phyloP scores from a whole-genome alignment of 257 asterid species.

The Hygrophila difformis region DNA sequence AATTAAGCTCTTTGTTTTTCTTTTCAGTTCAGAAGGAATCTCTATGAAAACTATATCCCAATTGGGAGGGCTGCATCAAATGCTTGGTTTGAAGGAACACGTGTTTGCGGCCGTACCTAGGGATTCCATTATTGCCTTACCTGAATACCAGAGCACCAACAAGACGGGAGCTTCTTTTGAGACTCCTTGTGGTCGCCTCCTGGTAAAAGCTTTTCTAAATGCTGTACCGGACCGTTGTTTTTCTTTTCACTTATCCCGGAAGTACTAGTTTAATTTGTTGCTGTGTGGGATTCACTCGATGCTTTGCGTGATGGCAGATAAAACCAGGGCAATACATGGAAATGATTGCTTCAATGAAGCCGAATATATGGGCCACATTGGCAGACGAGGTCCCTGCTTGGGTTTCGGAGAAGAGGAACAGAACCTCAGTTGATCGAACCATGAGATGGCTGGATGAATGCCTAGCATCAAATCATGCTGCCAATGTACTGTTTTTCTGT shows the following conservation, averaged over 20 bases:
- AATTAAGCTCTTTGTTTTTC: no score
- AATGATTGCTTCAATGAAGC: slow-evolving; percentile 68
- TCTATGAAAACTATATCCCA: slow-evolving; percentile 54
- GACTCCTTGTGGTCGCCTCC: slow-evolving; percentile 75
- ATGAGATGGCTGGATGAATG: slow-evolving; percentile 89
- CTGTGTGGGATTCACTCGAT: background rate
- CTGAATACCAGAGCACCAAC: slow-evolving; percentile 54
- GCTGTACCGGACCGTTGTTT: background rate
- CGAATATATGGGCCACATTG: slow-evolving; percentile 72
- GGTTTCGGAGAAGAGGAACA: slow-evolving; percentile 82
- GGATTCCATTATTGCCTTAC: slow-evolving; percentile 66
- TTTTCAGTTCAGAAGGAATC: slow-evolving; percentile 63
- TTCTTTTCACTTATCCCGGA: background rate
- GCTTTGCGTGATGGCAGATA: slow-evolving; percentile 32
- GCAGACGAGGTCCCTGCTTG: slow-evolving; percentile 96
- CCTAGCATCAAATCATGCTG: slow-evolving; percentile 25
- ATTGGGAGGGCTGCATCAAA: slow-evolving; percentile 67
- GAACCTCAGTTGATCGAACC: slow-evolving; percentile 72
- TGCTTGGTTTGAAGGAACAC: slow-evolving; percentile 59
- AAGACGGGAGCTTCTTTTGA: slow-evolving; percentile 82
- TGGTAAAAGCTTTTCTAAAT: slow-evolving; percentile 29
- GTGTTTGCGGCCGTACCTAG: slow-evolving; percentile 64
- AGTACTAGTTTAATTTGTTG: background rate
- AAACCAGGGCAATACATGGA: slow-evolving; percentile 62
- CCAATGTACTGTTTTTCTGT: slow-evolving; percentile 23